Evolutionary conservation across 2,329 filamentous ascomycete genomes (phyloP), one percentile per base, ranked within the genome.

Genomic region (Immersiporthe knoxdaviesiana): DNA sequence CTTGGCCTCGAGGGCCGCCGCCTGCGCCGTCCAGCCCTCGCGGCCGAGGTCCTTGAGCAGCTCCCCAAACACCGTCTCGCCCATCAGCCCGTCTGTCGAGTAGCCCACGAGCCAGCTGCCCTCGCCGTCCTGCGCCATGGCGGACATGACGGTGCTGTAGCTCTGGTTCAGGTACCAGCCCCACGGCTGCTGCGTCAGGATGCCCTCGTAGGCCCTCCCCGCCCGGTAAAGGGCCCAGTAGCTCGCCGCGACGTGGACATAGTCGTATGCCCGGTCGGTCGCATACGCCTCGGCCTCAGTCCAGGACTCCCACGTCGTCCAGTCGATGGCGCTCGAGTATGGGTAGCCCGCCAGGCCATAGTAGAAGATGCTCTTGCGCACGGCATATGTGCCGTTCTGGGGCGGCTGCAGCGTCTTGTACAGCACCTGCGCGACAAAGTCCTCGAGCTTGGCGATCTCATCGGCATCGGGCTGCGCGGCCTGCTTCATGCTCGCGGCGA

Each of bases 171-270:
- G 76, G 73, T 89, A 89, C 86, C 87, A 89, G 0, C 78, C 77
- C 82, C 84, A 86, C 2, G 77, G 76, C 16, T 82, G 77, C 16
- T 76, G 74, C 0, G 77, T 80, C 1, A 83, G 74, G 1, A 85
- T 73, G 0, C 78, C 77, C 0, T 85, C 84, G 67, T 85, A 84
- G 5, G 81, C 80, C 35, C 85, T 77, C 0, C 83, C 86, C 14
- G 84, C 83, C 1, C 85, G 83, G 70, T 89, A 89, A 59, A 89
- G 74, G 0, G 84, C 79, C 86, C 86, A 90, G 73, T 89, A 89
- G 0, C 83, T 79, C 0, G 83, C 85, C 0, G 83, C 78, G 0
- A 87, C 83, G 71, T 89, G 86, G 2, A 89, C 83, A 71, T 90
- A 90, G 72, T 89, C 82, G 72, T 89, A 89, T 0, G 86, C 85